A percentile compares a stretch with the other conserved stretches of the same genome.
phyloP scores from a whole-genome alignment of 352 stramenopile species.

The Pythium periplocum region DNA sequence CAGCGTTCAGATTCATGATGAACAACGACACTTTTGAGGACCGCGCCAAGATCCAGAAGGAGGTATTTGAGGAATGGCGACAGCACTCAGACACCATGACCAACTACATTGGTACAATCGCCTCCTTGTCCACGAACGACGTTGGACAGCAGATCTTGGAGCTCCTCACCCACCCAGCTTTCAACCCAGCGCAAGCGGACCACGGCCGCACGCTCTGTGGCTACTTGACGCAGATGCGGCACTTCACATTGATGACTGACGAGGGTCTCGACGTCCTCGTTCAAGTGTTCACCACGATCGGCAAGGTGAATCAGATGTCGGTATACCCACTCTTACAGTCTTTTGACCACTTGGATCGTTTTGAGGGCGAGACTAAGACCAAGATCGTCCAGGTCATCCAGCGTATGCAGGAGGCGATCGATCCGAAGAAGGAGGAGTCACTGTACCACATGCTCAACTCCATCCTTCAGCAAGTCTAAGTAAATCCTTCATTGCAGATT shows the following conservation, averaged over 20 bases:
- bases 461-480: conserved; percentile 6
- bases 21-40: conserved; percentile 54
- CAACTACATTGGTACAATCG: conserved; percentile 75
- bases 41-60: conserved; percentile 53
- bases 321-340: conserved; percentile 74
- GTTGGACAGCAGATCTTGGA: conserved; percentile 68
- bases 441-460: conserved; percentile 85
- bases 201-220: conserved; percentile 63
- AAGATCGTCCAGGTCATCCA: conserved; percentile 51
- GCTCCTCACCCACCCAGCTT: conserved; percentile 57
- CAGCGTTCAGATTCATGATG: conserved; percentile 54
- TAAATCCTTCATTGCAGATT: too few species aligned
- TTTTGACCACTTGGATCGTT: conserved; percentile 76
- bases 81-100: conserved; percentile 69
- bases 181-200: conserved; percentile 71
- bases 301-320: conserved; percentile 85
- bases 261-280: conserved; percentile 70
- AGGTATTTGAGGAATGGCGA: conserved; percentile 68
- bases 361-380: conserved; percentile 51
- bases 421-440: conserved; percentile 78
- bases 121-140: conserved; percentile 54
- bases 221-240: conserved; percentile 62
- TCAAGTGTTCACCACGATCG: conserved; percentile 68
- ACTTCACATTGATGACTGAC: conserved; percentile 68
- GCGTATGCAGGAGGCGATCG: conserved; percentile 69